Conservation (phyloP, 2,329 filamentous ascomycete species). For the Colletotrichum sublineola region DNA sequence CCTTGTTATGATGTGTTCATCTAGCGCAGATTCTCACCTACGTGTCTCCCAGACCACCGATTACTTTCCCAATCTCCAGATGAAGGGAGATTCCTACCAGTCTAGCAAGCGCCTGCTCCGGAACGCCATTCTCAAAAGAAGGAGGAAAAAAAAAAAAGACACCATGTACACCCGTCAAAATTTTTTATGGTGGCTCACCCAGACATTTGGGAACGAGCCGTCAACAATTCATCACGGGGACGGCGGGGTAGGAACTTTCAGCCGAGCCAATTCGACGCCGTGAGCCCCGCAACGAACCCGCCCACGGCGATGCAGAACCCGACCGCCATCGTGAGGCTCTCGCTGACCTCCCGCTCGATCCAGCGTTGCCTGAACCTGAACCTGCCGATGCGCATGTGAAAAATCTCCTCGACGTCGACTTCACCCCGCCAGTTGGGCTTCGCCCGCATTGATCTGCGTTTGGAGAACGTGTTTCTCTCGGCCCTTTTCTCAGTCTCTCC, state of each 20-base stretch:
- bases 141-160: background rate
- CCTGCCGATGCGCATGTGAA: slow-evolving; percentile 51
- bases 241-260: background rate
- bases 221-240: background rate
- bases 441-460: slow-evolving; percentile 27
- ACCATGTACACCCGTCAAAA: background rate
- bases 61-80: background rate
- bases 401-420: slow-evolving; percentile 47
- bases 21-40: no score
- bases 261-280: slow-evolving; percentile 33
- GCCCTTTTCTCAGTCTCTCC: slow-evolving; percentile 36
- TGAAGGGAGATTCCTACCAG: background rate
- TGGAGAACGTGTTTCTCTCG: slow-evolving; percentile 29
- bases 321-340: slow-evolving; percentile 45
- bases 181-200: background rate
- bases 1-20: no score
- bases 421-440: slow-evolving; percentile 27
- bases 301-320: slow-evolving; percentile 42
- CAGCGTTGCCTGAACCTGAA: slow-evolving; percentile 50
- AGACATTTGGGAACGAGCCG: background rate
- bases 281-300: slow-evolving; percentile 45
- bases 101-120: background rate
- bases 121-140: background rate
- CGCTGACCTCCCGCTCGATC: slow-evolving; percentile 49
- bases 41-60: background rate